Evolutionary conservation across 768 basidiomycete species (phyloP).

Genomic region (Leccinum broughii): DNA sequence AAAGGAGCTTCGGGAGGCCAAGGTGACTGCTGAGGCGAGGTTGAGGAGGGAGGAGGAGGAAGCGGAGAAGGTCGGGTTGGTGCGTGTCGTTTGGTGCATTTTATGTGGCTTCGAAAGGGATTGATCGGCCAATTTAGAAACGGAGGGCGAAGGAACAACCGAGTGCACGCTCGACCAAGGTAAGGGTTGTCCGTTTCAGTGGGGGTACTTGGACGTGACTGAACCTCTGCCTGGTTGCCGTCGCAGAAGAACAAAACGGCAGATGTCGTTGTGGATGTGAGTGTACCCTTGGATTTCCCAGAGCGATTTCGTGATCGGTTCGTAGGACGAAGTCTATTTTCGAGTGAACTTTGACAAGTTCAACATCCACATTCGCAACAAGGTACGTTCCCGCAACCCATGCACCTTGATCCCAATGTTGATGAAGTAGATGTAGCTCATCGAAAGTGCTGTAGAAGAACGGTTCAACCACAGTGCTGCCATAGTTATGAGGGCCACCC

Average conservation of each 20-base stretch:
- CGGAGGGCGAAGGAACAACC: constrained; percentile 51
- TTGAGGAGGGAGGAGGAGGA: constrained; percentile 72
- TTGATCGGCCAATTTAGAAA: constrained; percentile 50
- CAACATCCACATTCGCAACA: constrained; percentile 83
- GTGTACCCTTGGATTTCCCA: constrained; percentile 22
- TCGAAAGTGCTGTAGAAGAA: constrained; percentile 73
- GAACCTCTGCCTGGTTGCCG: constrained; percentile 25
- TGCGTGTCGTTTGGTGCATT: constrained; percentile 36
- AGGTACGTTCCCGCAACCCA: constrained; percentile 45
- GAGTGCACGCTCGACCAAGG: constrained; percentile 54
- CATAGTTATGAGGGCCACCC: constrained; percentile 64
- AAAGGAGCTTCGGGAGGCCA: constrained; percentile 74
- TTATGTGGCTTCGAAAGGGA: constrained; percentile 1
- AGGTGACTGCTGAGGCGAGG: constrained; percentile 61
- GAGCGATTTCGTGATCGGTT: constrained; percentile 3
- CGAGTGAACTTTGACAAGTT: constrained; percentile 86
- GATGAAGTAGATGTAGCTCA: constrained; percentile 53
- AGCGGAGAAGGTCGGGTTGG: constrained; percentile 67
- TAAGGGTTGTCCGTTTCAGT: constrained; percentile 31
- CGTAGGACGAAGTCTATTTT: constrained; percentile 72
- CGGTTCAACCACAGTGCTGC: constrained; percentile 79
- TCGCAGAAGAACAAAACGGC: constrained; percentile 46
- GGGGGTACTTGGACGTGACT: background rate
- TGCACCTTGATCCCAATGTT: constrained; percentile 4
- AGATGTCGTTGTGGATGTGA: constrained; percentile 69